Base-by-base conservation (phyloP, 2,329 filamentous ascomycete species). In the Mariannaea sp. region DNA sequence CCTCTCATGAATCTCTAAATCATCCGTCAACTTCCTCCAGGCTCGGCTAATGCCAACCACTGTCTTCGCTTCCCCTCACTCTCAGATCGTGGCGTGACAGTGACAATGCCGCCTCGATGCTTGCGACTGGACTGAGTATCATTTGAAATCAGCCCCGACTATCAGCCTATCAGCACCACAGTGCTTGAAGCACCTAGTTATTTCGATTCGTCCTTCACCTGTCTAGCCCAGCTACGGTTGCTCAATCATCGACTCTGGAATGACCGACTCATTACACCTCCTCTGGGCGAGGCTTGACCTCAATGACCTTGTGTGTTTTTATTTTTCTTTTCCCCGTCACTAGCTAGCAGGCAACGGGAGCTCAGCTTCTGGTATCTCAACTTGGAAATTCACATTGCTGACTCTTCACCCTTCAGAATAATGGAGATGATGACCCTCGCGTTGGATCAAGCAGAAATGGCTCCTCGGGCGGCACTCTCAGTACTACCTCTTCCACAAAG, bases 401-500 rank as follows among this genome's bases (percentile, higher is more conserved):
- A 22, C 22, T 19, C 20, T 16, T 9, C 33, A 4, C 12, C 20
- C 26, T 2, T 13, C 12, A 27, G 13, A 26, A 65, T 61, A 50
- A 55, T 44, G 45, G 54, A 43, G 40, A 54, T 19, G 56, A 62
- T n/a, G 72, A 75, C 47, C 66, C 70, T 16, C 67, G 72, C 16
- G 61, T 70, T 30, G 72, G 73, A 36, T 69, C 72, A 22, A 63
- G 61, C 30, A 68, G 71, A 40, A 63, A 72, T 38, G 71, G 69
- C 35, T 68, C 71, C 4, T 55, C 57, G 1, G 67, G 65, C 5
- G 72, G 72, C 48, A 74, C 72, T 9, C 45, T 75, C 19, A 75
- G 70, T 42, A 66, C 67, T 20, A 43, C 62, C 13, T 63, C 65
- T 14, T 61, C 53, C 35, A 70, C 62, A 53, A 74, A 74, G 41